Evolutionary conservation across 169 alveolate genomes (phyloP), one percentile per base, ranked within the genome.

Genomic region (Cryptosporidium andersoni): DNA sequence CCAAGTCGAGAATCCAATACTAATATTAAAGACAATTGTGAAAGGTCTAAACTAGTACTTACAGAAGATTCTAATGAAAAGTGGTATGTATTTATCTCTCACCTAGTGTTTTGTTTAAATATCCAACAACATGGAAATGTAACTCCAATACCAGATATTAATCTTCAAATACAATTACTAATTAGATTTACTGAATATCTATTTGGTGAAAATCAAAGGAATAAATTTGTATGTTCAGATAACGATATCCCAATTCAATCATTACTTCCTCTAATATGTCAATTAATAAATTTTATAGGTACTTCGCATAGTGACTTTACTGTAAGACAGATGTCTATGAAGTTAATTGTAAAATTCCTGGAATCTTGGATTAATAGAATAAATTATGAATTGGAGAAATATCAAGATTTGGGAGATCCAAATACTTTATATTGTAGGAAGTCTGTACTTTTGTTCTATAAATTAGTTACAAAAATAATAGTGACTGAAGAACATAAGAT

Each of bases 401-500:
- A 25, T 25, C 25, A 9, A 5, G 2, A 7, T 5, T 9, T 5
- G 34, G 4, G 63, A 53, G 14, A 9, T 16, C 34, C 25, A 25
- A 25, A 25, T 25, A 25, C 25, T 25, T 25, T 25, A 25, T 25
- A 25, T 25, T 25, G 25, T 25, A 25, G 25, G 25, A 25, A 25
- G 25, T 25, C 25, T 25, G 1, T 53, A 2, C 9, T 53, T 4
- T 60, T 39, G 11, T 6, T 64, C 7, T 58, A 47, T 12, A 45
- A 74, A 3, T 4, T 74, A 43, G 11, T 74, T 40, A n/a, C 60
- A 14, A 34, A 60, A 25, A 48, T 74, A 5, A 39, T 74, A 4
- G 25, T 58, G 2, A 66, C 85, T n/a, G 55, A 36, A 8, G 74
- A 58, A 25, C 74, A 74, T 47, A 68, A 74, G 34, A 6, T 74